Conservation (phyloP, 352 stramenopile species). For the Phytopythium helicoides region DNA sequence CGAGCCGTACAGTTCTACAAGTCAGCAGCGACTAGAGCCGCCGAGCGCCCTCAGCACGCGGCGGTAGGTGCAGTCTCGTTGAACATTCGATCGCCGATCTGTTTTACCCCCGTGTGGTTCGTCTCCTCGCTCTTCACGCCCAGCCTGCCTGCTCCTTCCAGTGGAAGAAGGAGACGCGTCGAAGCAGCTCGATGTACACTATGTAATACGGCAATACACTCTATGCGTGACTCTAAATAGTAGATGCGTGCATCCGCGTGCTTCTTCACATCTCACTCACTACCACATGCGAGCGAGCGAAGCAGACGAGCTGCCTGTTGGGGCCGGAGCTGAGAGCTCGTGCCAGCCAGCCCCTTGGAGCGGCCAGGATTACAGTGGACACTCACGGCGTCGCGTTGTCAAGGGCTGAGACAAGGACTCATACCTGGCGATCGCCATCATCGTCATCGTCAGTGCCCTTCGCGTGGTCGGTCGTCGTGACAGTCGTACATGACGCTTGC, state of each 20-base stretch:
- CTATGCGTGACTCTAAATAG: constrained; percentile 12
- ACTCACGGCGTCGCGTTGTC: constrained; percentile 16
- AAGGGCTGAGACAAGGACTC: constrained; percentile 17
- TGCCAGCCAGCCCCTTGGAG: too few relatives aligned
- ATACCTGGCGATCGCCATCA: not conserved
- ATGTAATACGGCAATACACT: constrained; percentile 24
- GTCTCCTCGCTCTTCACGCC: constrained; percentile 7
- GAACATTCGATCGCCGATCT: constrained; percentile 7
- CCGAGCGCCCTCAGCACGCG: not conserved
- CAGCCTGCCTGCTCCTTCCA: constrained; percentile 30
- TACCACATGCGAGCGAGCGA: too few relatives aligned
- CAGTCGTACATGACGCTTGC: too few relatives aligned
- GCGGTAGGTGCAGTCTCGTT: constrained; percentile 3
- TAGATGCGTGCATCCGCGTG: constrained; percentile 10
- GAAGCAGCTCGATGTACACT: constrained; percentile 33
- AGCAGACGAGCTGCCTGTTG: too few relatives aligned
- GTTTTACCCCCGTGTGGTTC: constrained; percentile 9
- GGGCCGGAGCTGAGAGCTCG: too few relatives aligned
- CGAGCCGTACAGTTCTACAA: not conserved
- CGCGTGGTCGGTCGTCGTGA: too few relatives aligned
- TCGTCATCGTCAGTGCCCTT: too few relatives aligned
- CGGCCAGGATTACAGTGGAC: not conserved
- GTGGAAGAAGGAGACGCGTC: constrained; percentile 36
- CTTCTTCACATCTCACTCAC: not conserved
- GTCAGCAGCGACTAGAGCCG: not conserved